Percentiles rank a stretch among this genome's conserved stretches.
Conservation (phyloP, 2,329 filamentous ascomycete genomes). For the Cladorrhinum sp. region DNA sequence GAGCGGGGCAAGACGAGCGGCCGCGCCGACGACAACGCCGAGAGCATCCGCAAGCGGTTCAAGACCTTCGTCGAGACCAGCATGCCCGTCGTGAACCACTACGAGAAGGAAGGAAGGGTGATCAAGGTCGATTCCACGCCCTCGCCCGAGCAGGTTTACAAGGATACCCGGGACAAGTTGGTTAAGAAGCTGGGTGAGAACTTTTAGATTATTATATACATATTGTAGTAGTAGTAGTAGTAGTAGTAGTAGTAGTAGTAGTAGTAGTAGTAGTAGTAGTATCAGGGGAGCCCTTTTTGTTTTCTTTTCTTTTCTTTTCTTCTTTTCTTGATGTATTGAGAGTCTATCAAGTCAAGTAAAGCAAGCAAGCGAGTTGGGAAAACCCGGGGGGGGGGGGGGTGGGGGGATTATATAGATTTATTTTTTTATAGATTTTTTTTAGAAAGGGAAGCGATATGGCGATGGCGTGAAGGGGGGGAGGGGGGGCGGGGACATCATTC, state of each 20-base stretch:
- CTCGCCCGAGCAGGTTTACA: conserved; percentile 59
- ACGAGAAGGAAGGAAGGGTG: conserved; percentile 71
- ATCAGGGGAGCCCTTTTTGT: too few species aligned
- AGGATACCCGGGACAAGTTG: conserved; percentile 50
- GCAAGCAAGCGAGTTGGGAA: too few species aligned
- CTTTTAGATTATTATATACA: too few species aligned
- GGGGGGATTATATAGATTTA: too few species aligned
- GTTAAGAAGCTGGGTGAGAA: conserved; percentile 46
- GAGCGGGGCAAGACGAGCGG: conserved; percentile 92
- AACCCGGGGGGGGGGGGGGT: too few species aligned
- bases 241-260: too few species aligned
- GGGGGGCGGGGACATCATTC: background rate
- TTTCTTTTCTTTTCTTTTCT: background rate
- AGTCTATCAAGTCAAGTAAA: too few species aligned
- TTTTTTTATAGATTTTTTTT: too few species aligned
- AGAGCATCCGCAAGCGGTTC: conserved; percentile 96
- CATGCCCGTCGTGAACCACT: conserved; percentile 94
- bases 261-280: too few species aligned
- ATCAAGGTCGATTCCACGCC: conserved; percentile 74
- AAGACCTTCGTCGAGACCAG: conserved; percentile 90
- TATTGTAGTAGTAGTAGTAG: too few species aligned
- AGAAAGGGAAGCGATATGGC: too few species aligned
- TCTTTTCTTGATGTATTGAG: too few species aligned
- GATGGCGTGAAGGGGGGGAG: background rate
- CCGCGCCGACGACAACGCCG: conserved; percentile 86